Conservation (phyloP, 2,329 filamentous ascomycete genomes). For the Aspergillus japonicus region DNA sequence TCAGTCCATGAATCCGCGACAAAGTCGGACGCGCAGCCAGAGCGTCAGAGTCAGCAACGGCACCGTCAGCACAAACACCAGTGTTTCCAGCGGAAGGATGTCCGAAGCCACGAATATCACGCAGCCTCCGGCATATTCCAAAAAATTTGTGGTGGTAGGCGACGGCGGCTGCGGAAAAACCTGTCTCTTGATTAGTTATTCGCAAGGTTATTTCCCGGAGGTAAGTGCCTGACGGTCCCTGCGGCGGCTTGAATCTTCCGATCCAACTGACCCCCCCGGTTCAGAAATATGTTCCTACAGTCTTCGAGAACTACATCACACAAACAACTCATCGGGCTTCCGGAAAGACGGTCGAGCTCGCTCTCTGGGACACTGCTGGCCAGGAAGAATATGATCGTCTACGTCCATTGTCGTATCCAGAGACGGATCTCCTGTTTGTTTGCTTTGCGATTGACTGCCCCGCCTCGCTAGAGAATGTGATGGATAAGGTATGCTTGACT, state of each 20-base stretch:
- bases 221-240: slow-evolving; percentile 52
- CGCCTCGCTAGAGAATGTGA: slow-evolving; percentile 95
- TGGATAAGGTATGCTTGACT: slow-evolving; percentile 77
- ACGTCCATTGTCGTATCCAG: slow-evolving; percentile 92
- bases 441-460: slow-evolving; percentile 99
- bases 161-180: slow-evolving; percentile 99
- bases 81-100: slow-evolving; percentile 68
- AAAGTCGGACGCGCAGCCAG: slow-evolving; percentile 52
- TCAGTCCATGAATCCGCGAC: slow-evolving; percentile 42
- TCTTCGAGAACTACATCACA: slow-evolving; percentile 99
- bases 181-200: slow-evolving; percentile 96
- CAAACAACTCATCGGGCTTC: slow-evolving; percentile 84
- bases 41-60: slow-evolving; percentile 77
- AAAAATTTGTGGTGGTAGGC: slow-evolving; percentile 98
- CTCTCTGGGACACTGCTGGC: slow-evolving; percentile 96
- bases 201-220: slow-evolving; percentile 98
- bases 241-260: not conserved
- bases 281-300: slow-evolving; percentile 99
- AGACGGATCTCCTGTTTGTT: slow-evolving; percentile 96
- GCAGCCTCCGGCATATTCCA: slow-evolving; percentile 88
- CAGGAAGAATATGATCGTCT: slow-evolving; percentile 98
- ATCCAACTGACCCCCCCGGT: slow-evolving; percentile 6
- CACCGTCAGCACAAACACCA: slow-evolving; percentile 82
- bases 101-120: slow-evolving; percentile 82
- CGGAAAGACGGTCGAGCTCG: slow-evolving; percentile 93